A percentile compares a stretch with the other conserved stretches of the same genome.
Conservation (phyloP, 257 asterid genomes). For the Solanum lycopersicoides region DNA sequence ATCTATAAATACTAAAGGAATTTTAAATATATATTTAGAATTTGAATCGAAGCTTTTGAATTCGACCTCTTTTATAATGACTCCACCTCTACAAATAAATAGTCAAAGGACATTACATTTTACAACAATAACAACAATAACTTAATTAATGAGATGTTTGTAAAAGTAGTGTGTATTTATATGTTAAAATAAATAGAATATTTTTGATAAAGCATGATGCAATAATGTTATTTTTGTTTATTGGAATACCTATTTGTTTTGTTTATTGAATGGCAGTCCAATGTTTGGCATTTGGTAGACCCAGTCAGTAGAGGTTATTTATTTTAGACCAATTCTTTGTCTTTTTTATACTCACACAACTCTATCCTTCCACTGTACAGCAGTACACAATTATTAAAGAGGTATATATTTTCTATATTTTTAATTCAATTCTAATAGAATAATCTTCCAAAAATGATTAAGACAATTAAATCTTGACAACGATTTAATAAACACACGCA, state of each 20-base stretch:
- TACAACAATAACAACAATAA: no score
- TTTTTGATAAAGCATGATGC: not conserved
- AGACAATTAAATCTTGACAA: not conserved
- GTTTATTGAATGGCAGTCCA: not conserved
- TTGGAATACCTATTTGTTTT: not conserved
- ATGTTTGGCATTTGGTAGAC: not conserved
- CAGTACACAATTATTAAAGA: not conserved
- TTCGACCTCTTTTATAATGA: not conserved
- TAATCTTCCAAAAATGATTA: not conserved
- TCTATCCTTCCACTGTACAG: not conserved
- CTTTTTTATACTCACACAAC: not conserved
- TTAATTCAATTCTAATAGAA: not conserved
- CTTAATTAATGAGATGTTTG: no score
- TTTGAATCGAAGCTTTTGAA: accelerated
- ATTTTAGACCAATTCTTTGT: not conserved
- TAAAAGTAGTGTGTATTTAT: no score
- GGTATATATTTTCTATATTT: not conserved
- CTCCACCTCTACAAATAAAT: not conserved
- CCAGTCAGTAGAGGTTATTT: not conserved
- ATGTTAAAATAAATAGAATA: no score
- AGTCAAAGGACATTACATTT: not conserved
- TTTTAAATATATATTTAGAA: no score
- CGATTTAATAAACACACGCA: not conserved
- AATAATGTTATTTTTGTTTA: not conserved
- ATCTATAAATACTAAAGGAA: no score